Conservation (phyloP, 768 basidiomycete genomes). For the Boletellus sp. region DNA sequence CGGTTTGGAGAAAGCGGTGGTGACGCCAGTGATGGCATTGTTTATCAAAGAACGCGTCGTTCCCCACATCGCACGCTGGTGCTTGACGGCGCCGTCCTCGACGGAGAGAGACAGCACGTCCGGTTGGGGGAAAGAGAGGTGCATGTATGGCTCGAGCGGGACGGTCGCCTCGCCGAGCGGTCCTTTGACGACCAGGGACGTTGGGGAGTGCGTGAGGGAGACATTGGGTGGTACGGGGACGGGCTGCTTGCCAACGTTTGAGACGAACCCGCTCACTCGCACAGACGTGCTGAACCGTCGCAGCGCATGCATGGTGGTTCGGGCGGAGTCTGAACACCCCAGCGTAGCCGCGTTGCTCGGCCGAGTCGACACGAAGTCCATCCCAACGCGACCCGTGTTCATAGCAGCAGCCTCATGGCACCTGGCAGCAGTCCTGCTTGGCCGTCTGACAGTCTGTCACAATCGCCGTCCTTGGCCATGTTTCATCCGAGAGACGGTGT, state of each 20-base stretch:
- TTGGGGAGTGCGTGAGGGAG: conserved; percentile 34
- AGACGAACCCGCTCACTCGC: conserved; percentile 44
- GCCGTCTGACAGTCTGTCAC: no score
- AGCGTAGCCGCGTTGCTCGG: no score
- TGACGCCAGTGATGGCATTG: conserved; percentile 89
- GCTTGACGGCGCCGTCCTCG: conserved; percentile 62
- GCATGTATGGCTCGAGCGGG: conserved; percentile 46
- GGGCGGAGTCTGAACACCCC: conserved; percentile 8
- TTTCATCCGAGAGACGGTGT: no score
- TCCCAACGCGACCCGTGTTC: no score
- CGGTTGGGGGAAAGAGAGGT: conserved; percentile 32
- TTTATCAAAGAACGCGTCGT: conserved; percentile 84
- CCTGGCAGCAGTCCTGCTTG: no score
- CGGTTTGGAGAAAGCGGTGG: conserved; percentile 78
- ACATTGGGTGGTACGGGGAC: conserved; percentile 53
- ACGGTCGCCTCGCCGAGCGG: conserved; percentile 52
- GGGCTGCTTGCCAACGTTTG: conserved; percentile 60
- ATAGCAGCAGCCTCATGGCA: no score
- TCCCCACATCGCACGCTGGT: conserved; percentile 94
- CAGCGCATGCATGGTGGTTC: conserved; percentile 17
- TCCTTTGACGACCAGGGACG: conserved; percentile 51
- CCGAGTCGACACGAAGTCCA: no score
- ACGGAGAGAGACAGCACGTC: conserved; percentile 37
- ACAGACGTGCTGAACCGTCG: conserved; percentile 50
- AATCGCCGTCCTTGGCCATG: no score